Evolutionary conservation across 768 basidiomycete genomes (phyloP).

Genomic region (Collybiopsis luxurians): DNA sequence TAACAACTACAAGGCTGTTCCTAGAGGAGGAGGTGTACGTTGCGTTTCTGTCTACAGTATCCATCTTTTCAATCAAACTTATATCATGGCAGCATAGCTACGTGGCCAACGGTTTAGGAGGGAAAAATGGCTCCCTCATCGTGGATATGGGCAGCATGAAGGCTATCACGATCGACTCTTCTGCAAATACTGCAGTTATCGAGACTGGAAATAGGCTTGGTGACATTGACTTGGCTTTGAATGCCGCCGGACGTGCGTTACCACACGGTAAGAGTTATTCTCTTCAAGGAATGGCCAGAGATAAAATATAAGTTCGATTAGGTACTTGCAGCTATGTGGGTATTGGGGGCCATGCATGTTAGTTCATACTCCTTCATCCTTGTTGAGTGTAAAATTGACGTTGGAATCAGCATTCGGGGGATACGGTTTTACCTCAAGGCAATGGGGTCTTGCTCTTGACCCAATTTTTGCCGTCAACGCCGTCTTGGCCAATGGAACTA

Average conservation of each 20-base stretch:
- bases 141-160: conserved; percentile 43
- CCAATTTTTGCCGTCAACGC: conserved; percentile 36
- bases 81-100: conserved; percentile 41
- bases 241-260: conserved; percentile 38
- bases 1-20: conserved; percentile 35
- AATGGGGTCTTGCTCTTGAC: conserved; percentile 53
- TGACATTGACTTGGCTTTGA: conserved; percentile 41
- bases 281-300: too few relatives aligned
- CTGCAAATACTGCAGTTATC: conserved; percentile 33
- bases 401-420: conserved; percentile 36
- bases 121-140: conserved; percentile 40
- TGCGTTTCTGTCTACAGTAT: not conserved
- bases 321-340: conserved; percentile 46
- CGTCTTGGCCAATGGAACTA: conserved; percentile 46
- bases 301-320: too few relatives aligned
- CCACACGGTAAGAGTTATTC: conserved; percentile 37
- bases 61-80: not conserved
- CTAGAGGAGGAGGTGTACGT: conserved; percentile 44
- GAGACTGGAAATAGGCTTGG: conserved; percentile 45
- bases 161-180: conserved; percentile 31
- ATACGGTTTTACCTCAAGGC: conserved; percentile 46
- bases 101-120: conserved; percentile 47
- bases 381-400: not conserved
- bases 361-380: not conserved
- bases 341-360: conserved; percentile 50